Evolutionary conservation across 2,329 filamentous ascomycete species (phyloP).

Genomic region (Aspergillus nomiae): DNA sequence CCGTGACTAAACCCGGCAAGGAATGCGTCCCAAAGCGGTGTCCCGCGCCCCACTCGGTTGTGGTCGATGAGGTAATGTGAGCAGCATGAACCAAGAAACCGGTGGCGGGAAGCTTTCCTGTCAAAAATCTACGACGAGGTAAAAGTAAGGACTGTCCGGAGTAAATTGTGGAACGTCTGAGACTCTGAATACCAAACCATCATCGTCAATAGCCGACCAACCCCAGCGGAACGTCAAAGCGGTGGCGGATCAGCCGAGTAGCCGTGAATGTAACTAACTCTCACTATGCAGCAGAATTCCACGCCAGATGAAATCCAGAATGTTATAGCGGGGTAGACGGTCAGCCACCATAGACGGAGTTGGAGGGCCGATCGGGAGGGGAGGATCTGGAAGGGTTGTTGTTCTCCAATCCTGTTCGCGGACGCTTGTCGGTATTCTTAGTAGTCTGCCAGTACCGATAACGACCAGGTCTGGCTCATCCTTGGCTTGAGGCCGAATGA

Average conservation of each 20-base stretch:
- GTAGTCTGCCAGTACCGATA: background rate
- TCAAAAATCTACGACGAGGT: background rate
- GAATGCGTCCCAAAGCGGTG: background rate
- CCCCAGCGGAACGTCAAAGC: background rate
- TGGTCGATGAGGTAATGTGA: background rate
- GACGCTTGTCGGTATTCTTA: slow-evolving; percentile 12
- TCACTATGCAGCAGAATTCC: slow-evolving; percentile 11
- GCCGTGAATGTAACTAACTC: background rate
- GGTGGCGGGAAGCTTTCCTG: background rate
- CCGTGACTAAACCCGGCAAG: slow-evolving; percentile 1
- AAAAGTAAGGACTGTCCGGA: too few species aligned
- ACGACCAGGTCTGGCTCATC: background rate
- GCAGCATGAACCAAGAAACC: background rate
- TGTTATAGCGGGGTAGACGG: slow-evolving; percentile 21
- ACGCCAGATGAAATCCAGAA: slow-evolving; percentile 22
- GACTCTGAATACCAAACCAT: background rate
- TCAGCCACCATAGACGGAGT: slow-evolving; percentile 7
- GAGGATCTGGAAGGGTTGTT: slow-evolving; percentile 8
- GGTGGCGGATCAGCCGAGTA: slow-evolving; percentile 5
- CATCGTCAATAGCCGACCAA: background rate
- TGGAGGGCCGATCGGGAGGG: slow-evolving; percentile 13
- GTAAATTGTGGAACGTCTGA: background rate
- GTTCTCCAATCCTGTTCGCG: slow-evolving; percentile 16
- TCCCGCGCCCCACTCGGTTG: background rate
- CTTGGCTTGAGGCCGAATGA: too few species aligned